Conservation (phyloP, 2,329 filamentous ascomycete species). For the Clonostachys solani region DNA sequence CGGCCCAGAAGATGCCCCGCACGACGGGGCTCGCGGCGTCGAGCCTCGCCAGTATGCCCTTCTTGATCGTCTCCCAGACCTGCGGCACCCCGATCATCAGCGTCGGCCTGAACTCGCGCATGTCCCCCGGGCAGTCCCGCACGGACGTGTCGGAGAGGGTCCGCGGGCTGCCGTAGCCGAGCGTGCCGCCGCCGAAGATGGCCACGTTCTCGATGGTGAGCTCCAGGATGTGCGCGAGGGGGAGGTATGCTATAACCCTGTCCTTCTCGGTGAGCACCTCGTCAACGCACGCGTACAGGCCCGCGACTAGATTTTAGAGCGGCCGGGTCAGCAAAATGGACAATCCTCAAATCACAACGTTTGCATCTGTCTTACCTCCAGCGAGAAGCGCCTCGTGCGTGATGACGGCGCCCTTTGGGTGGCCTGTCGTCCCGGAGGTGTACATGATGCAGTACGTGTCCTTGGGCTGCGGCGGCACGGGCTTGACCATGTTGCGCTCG, state of each 20-base stretch:
- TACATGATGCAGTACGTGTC: constrained; percentile 84
- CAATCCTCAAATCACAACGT: not conserved
- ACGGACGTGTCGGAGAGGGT: constrained; percentile 84
- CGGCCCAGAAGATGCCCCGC: constrained; percentile 73
- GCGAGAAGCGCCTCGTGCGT: constrained; percentile 78
- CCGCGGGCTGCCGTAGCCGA: constrained; percentile 92
- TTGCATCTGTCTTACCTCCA: constrained; percentile 44
- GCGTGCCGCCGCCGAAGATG: constrained; percentile 82
- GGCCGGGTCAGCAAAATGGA: too few relatives aligned
- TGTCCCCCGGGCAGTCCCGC: constrained; percentile 88
- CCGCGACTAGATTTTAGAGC: constrained; percentile 55
- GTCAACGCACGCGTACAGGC: constrained; percentile 73
- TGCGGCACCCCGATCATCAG: constrained; percentile 92
- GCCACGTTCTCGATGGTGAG: constrained; percentile 92
- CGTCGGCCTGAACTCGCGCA: constrained; percentile 85
- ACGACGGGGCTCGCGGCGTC: constrained; percentile 66
- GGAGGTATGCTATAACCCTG: constrained; percentile 82
- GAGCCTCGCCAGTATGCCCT: constrained; percentile 82
- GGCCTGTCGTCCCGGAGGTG: constrained; percentile 85
- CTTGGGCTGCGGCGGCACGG: constrained; percentile 66
- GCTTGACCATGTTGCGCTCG: constrained; percentile 65
- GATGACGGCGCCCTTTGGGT: constrained; percentile 84
- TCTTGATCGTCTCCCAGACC: constrained; percentile 96
- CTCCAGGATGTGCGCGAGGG: constrained; percentile 93
- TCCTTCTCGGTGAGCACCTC: constrained; percentile 75